Base-by-base conservation (phyloP, 345 rosid genomes). In the Noccaea bulbosa region DNA sequence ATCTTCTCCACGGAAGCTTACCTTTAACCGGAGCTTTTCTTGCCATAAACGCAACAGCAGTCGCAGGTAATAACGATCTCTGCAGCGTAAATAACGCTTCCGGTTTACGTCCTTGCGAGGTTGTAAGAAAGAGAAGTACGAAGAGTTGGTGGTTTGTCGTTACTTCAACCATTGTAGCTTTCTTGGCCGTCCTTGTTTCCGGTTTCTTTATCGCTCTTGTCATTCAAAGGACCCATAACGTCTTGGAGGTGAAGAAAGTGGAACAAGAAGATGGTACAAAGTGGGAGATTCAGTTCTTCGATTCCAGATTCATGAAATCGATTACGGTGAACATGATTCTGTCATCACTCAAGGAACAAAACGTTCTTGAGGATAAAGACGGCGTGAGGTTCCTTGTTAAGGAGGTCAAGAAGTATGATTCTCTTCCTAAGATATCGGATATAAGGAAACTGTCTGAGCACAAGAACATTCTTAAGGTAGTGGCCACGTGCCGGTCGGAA, bases 1-100 rank as follows among this genome's bases (percentile, higher is more conserved):
- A 88, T 72, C 77, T 51, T 62, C 77, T 88, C 55, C 88, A 69
- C 0, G 98, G 98, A 11, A 75, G 71, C n/a, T 74, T 93, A 66
- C 98, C 98, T 3, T 44, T 62, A 12, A 88, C 86, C 0, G 97
- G 88, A 51, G 93, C 81, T 0, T 93, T 93, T 84, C 84, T 90
- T 11, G 93, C 92, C 9, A 87, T 93, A 61, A 90, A 88, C 38
- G 79, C 81, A 37, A 90, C 84, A 34, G 79, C 97, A 0, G 83
- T 93, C 5, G 67, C 76, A 0, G 98, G 97, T 16, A 93, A 86
- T 54, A 51, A 15, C 34, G 34, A 80, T 72, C 97, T 93, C 1
- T 93, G 98, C 40, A 41, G 65, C 6, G 58, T 0, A 9, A 37
- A 52, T 15, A 52, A 40, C 6, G 40, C 58, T 5, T 78, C 62